phyloP scores from a whole-genome alignment of 2,329 filamentous ascomycete genomes.

The Pyricularia sp. region DNA sequence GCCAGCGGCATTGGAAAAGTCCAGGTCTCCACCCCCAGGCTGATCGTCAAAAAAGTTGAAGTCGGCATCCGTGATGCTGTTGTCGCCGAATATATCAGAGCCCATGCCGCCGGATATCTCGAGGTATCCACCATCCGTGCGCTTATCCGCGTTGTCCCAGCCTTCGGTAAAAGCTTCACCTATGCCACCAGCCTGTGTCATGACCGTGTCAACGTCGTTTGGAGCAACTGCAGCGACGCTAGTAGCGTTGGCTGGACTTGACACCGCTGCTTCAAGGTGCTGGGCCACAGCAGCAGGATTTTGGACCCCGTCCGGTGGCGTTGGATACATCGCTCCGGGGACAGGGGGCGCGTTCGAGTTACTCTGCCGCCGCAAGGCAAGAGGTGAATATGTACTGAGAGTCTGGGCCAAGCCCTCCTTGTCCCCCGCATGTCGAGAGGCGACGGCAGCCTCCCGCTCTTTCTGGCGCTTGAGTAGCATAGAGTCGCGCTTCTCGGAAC shows the following conservation, averaged over 20 bases:
- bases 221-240: slow-evolving; percentile 18
- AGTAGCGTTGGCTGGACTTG: slow-evolving; percentile 42
- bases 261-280: slow-evolving; percentile 44
- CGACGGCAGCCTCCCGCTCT: slow-evolving; percentile 32
- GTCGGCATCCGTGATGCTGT: slow-evolving; percentile 70
- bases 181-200: slow-evolving; percentile 16
- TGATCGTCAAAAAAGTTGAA: slow-evolving; percentile 75
- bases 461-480: slow-evolving; percentile 36
- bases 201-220: slow-evolving; percentile 26
- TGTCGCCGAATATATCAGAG: slow-evolving; percentile 62
- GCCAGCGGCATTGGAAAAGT: neutral
- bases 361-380: slow-evolving; percentile 39
- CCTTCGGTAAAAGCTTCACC: slow-evolving; percentile 23
- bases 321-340: slow-evolving; percentile 57
- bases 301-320: slow-evolving; percentile 58
- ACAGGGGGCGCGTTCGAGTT: slow-evolving; percentile 23
- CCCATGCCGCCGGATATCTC: slow-evolving; percentile 45
- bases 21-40: slow-evolving; percentile 23
- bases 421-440: slow-evolving; percentile 31
- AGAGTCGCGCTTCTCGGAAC: slow-evolving; percentile 35
- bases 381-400: slow-evolving; percentile 41
- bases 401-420: slow-evolving; percentile 30
- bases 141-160: slow-evolving; percentile 36
- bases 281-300: slow-evolving; percentile 42
- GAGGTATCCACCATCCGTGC: slow-evolving; percentile 47